Conservation (phyloP, 108 stramenopile genomes). For the Parietichytrium sp. region DNA sequence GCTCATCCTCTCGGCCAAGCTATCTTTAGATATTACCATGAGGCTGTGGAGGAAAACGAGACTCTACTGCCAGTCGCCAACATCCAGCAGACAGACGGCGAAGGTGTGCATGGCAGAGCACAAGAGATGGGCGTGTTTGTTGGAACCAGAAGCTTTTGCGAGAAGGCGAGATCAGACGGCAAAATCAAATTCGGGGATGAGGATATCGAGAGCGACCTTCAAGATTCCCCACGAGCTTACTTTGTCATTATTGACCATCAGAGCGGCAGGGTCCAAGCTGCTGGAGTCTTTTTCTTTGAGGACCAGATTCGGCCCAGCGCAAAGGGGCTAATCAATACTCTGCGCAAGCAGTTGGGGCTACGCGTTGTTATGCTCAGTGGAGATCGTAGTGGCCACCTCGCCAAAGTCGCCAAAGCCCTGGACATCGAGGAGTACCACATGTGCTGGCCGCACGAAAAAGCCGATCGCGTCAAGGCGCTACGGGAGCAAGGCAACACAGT, state of each 20-base stretch:
- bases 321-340: neutral
- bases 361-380: constrained; percentile 14
- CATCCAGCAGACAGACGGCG: neutral
- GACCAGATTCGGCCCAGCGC: neutral
- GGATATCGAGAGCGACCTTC: neutral
- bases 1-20: neutral
- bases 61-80: neutral
- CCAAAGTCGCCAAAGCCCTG: neutral
- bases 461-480: neutral
- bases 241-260: neutral
- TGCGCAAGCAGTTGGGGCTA: neutral
- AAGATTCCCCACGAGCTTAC: too few relatives aligned
- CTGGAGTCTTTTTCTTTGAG: neutral
- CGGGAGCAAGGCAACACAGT: neutral
- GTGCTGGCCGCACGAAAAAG: constrained; percentile 39
- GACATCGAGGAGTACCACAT: neutral
- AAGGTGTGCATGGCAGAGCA: neutral
- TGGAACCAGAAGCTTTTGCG: neutral
- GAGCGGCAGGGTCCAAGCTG: neutral
- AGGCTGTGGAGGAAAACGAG: neutral
- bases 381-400: neutral
- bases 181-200: neutral
- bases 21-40: neutral
- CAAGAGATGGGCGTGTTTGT: neutral
- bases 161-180: neutral